These are phyloP conservation scores for Arthrobotrys entomopaga DNA, from an alignment of 2,329 filamentous ascomycete species.

Conservation along the genomic window DNA sequence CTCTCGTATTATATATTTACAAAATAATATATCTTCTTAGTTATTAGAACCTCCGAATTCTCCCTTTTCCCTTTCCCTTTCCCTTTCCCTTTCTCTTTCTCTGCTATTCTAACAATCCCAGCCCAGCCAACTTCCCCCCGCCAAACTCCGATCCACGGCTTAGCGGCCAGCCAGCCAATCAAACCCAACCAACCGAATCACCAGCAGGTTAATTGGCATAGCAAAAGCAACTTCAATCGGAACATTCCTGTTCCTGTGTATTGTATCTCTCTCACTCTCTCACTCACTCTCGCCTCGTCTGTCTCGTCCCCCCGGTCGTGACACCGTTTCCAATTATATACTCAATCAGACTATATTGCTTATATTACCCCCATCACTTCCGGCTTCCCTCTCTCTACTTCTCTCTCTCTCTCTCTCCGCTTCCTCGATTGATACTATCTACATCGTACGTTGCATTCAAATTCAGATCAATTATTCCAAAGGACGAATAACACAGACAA, in stretches of 20 bases:
- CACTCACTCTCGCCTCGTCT: neutral
- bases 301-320: constrained; percentile 1
- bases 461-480: too few relatives aligned
- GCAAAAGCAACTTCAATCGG: too few relatives aligned
- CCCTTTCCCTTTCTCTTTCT: neutral
- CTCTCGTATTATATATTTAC: too few relatives aligned
- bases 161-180: neutral
- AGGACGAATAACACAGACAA: too few relatives aligned
- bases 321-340: too few relatives aligned
- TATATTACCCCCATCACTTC: neutral
- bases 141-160: constrained; percentile 1
- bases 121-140: neutral
- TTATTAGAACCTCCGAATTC: too few relatives aligned
- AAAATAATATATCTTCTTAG: too few relatives aligned
- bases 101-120: constrained; percentile 2
- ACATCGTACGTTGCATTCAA: too few relatives aligned
- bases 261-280: neutral
- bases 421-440: too few relatives aligned
- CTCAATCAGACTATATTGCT: too few relatives aligned
- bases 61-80: neutral
- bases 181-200: neutral
- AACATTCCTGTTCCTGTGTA: too few relatives aligned
- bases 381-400: neutral
- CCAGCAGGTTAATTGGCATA: neutral
- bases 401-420: too few relatives aligned